Percentiles rank a stretch among this genome's conserved stretches.
These are phyloP conservation scores for Bruguiera sexangula DNA, from an alignment of 345 rosid species.

Conservation along the genomic window DNA sequence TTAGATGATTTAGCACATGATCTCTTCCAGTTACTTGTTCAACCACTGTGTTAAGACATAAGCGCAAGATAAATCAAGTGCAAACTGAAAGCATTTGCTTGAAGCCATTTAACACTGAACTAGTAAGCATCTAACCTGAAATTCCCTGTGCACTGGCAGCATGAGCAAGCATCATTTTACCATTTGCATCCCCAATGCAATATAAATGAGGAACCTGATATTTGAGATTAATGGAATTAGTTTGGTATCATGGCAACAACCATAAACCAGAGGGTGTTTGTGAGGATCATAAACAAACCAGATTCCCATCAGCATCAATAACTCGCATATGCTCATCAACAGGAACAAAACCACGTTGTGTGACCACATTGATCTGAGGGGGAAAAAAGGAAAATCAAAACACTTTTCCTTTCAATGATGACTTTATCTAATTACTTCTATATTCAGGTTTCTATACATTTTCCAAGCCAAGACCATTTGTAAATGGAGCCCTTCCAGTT, in stretches of 20 bases:
- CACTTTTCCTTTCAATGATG: slow-evolving; percentile 3
- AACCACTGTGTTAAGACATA: slow-evolving; percentile 55
- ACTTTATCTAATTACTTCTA: neutral
- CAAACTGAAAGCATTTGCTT: neutral
- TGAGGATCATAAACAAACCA: slow-evolving; percentile 42
- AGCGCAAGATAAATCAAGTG: slow-evolving; percentile 11
- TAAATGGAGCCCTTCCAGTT: slow-evolving; percentile 99
- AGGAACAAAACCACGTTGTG: slow-evolving; percentile 87
- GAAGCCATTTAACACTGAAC: neutral
- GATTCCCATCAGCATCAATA: slow-evolving; percentile 70
- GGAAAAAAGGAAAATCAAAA: slow-evolving; percentile 1
- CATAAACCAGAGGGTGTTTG: neutral
- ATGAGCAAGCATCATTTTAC: slow-evolving; percentile 99
- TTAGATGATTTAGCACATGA: slow-evolving; percentile 85
- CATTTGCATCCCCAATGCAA: slow-evolving; percentile 96
- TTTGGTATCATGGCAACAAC: slow-evolving; percentile 6
- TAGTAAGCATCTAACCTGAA: slow-evolving; percentile 50
- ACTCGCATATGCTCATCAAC: slow-evolving; percentile 90
- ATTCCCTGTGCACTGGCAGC: slow-evolving; percentile 99
- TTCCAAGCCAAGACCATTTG: slow-evolving; percentile 95
- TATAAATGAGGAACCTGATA: slow-evolving; percentile 78
- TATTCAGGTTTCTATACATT: slow-evolving; percentile 45
- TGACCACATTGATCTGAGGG: slow-evolving; percentile 74
- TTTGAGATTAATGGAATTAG: slow-evolving; percentile 8
- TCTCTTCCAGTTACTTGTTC: slow-evolving; percentile 94